These are phyloP conservation scores for Ustilago curta DNA, from an alignment of 1,284 basidiomycete genomes.

Conservation along the genomic window DNA sequence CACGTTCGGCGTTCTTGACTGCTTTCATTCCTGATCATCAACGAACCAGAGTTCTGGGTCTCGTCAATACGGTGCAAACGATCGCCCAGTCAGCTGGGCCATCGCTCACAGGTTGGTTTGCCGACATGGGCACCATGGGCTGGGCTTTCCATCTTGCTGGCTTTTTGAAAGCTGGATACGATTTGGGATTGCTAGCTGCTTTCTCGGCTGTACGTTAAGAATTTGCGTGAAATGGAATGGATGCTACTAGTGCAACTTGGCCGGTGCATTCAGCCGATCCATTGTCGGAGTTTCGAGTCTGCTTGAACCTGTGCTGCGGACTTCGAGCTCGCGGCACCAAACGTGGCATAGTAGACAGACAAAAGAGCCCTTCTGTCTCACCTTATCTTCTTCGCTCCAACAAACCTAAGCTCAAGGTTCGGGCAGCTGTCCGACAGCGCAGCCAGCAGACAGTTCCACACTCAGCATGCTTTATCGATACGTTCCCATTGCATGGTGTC, in stretches of 20 bases:
- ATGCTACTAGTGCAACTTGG: constrained; percentile 2
- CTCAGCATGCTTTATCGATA: too few relatives aligned
- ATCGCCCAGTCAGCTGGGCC: constrained; percentile 31
- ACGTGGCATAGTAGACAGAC: too few relatives aligned
- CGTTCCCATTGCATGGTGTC: background rate
- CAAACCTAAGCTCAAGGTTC: too few relatives aligned
- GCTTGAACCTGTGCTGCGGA: constrained; percentile 11
- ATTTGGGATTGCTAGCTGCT: constrained; percentile 26
- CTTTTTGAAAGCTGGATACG: constrained; percentile 18
- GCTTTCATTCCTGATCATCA: constrained; percentile 14
- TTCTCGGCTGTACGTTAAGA: constrained; percentile 16
- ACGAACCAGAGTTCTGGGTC: constrained; percentile 17
- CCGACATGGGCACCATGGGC: constrained; percentile 12
- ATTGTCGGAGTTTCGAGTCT: constrained; percentile 16
- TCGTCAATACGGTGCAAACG: constrained; percentile 27
- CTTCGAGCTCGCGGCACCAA: constrained; percentile 11
- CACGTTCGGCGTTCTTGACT: constrained; percentile 21
- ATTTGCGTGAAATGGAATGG: background rate
- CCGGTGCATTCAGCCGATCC: constrained; percentile 19
- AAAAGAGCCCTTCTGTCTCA: too few relatives aligned
- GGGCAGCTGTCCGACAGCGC: too few relatives aligned
- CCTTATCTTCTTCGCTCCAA: too few relatives aligned
- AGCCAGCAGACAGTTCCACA: too few relatives aligned
- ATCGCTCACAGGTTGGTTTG: constrained; percentile 21
- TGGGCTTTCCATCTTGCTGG: constrained; percentile 29